phyloP scores from a whole-genome alignment of 2,329 filamentous ascomycete genomes.

The Bipolaris oryzae region DNA sequence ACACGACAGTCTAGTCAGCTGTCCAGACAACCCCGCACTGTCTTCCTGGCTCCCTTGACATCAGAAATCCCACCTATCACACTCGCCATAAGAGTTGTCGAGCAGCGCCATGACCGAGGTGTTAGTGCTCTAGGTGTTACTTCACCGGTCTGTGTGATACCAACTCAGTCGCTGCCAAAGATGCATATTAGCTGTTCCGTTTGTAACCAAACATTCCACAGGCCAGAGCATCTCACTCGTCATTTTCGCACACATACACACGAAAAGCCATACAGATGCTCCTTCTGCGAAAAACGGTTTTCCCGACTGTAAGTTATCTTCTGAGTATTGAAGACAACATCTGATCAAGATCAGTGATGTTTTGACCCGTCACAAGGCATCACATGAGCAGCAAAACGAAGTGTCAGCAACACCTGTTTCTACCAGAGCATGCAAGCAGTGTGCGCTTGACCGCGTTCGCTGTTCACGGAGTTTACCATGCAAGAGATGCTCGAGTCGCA shows the following conservation, averaged over 20 bases:
- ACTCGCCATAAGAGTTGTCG: not conserved
- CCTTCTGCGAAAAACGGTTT: constrained; percentile 17
- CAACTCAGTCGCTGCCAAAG: not conserved
- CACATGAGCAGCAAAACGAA: constrained; percentile 9
- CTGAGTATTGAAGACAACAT: not conserved
- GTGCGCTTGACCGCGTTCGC: not conserved
- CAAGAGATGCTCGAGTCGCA: not conserved
- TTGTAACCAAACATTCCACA: constrained; percentile 13
- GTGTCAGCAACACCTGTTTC: not conserved
- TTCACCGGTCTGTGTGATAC: not conserved
- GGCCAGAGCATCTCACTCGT: constrained; percentile 19
- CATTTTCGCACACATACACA: constrained; percentile 21
- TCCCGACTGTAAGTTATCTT: constrained; percentile 3
- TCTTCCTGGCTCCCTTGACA: not conserved
- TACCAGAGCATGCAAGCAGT: not conserved
- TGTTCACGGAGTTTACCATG: not conserved
- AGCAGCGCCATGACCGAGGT: not conserved
- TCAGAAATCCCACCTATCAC: not conserved
- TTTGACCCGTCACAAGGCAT: constrained; percentile 13
- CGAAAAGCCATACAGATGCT: constrained; percentile 19
- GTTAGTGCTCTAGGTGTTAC: not conserved
- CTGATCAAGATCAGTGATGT: constrained; percentile 2
- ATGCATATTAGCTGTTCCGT: constrained; percentile 7
- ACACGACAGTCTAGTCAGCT: not conserved
- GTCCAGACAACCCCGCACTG: not conserved